Evolutionary conservation across 306 rosid species (phyloP).

Genomic region (Prunus campanulata): DNA sequence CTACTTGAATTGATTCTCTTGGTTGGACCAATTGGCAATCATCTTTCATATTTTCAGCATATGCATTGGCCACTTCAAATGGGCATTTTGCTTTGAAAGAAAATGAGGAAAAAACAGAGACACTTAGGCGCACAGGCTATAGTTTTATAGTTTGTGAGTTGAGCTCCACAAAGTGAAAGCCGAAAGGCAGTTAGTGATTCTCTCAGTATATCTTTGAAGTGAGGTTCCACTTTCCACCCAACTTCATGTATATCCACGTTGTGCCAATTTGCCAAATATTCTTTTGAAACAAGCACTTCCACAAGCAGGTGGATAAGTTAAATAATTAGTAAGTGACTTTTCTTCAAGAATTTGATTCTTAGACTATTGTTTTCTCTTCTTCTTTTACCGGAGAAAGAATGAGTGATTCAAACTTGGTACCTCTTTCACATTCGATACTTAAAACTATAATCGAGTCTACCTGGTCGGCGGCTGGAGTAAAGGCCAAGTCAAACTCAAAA

Average conservation of each 20-base stretch:
- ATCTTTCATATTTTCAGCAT: neutral
- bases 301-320: too few relatives aligned
- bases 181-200: neutral
- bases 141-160: neutral
- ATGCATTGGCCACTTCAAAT: constrained; percentile 20
- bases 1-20: neutral
- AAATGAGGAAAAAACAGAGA: neutral
- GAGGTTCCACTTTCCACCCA: neutral
- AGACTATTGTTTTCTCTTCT: neutral
- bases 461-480: neutral
- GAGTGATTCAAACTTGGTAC: neutral
- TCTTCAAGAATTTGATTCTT: neutral
- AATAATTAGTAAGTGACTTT: neutral
- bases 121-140: too few relatives aligned
- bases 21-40: constrained; percentile 13
- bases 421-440: neutral
- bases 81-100: neutral
- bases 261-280: too few relatives aligned
- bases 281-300: too few relatives aligned
- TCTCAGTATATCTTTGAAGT: neutral
- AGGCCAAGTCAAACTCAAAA: neutral
- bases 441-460: neutral
- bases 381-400: too few relatives aligned
- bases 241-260: neutral
- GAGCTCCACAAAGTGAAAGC: neutral